Evolutionary conservation across 345 rosid genomes (phyloP).

Genomic region (Brassica cretica): DNA sequence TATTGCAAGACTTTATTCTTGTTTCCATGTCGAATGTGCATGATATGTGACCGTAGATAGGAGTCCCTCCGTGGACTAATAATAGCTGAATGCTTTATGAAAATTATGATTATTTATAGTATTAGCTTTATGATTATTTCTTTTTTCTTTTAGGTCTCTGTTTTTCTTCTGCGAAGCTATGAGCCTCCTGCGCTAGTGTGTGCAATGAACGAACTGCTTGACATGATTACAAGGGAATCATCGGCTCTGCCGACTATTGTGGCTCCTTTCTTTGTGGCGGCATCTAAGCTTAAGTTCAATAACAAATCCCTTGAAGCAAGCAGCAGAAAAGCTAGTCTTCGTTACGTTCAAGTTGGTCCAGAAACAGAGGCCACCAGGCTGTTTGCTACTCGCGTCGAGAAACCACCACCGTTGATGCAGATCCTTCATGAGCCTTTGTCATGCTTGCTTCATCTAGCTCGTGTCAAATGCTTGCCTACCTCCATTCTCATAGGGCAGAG

Average conservation of each 20-base stretch:
- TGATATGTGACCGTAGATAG: background rate
- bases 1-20: background rate
- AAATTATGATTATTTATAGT: background rate
- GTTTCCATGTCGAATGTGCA: background rate
- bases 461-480: slow-evolving; percentile 58
- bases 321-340: slow-evolving; percentile 43
- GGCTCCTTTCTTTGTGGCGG: slow-evolving; percentile 55
- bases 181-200: slow-evolving; percentile 63
- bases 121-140: slow-evolving; percentile 19
- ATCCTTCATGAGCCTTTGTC: slow-evolving; percentile 73
- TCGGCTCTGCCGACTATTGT: slow-evolving; percentile 43
- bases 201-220: slow-evolving; percentile 61
- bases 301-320: slow-evolving; percentile 39
- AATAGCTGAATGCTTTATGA: too few relatives aligned
- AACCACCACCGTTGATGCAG: slow-evolving; percentile 57
- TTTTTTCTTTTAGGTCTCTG: slow-evolving; percentile 51
- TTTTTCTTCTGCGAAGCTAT: slow-evolving; percentile 53
- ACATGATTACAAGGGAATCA: slow-evolving; percentile 43
- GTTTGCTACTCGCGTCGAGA: slow-evolving; percentile 49
- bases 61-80: background rate
- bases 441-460: slow-evolving; percentile 75
- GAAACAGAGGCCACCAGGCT: slow-evolving; percentile 53
- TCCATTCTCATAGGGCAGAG: slow-evolving; percentile 55
- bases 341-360: slow-evolving; percentile 60
- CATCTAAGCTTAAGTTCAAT: slow-evolving; percentile 67